Evolutionary conservation across 257 asterid species (phyloP), one percentile per base, ranked within the genome.

Genomic region (Vinca minor): DNA sequence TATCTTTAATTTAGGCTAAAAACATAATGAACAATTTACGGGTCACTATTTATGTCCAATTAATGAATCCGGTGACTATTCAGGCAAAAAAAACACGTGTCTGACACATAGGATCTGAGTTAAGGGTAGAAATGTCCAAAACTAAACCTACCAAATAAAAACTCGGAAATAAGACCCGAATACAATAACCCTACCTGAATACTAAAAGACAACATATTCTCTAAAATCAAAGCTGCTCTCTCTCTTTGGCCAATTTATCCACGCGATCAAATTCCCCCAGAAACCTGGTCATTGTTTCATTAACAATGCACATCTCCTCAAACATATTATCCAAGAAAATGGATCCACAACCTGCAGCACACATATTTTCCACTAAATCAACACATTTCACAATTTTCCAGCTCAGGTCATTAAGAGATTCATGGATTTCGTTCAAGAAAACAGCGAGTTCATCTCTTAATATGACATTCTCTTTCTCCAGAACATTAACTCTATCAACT

Each of bases 211-310:
- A n/a, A n/a, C n/a, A n/a, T n/a, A n/a, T n/a, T n/a, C n/a, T n/a
- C n/a, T n/a, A n/a, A n/a, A n/a, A n/a, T n/a, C n/a, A n/a, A n/a
- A n/a, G n/a, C n/a, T n/a, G n/a, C n/a, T n/a, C n/a, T n/a, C n/a
- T n/a, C 75, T 81, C 82, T 66, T 66, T 35, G 4, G 86, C 83
- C 61, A 80, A 78, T 72, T 79, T 85, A 78, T 83, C 87, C 74
- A 84, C 60, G 50, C 21, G 52, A 59, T 88, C 85, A 46, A 88
- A 57, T 70, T 84, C 91, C 47, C 77, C 81, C 70, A 76, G 25
- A 63, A 84, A 68, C 38, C 55, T 60, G 59, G 77, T 34, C 18
- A 77, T 67, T 71, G 69, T 74, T 66, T 73, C 85, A 75, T 80
- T 71, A 68, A 76, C 86, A 4, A 56, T 55, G 62, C 71, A 72